phyloP scores from a whole-genome alignment of 2,329 filamentous ascomycete genomes.

The Nothophaeocryptopus gaeumannii region DNA sequence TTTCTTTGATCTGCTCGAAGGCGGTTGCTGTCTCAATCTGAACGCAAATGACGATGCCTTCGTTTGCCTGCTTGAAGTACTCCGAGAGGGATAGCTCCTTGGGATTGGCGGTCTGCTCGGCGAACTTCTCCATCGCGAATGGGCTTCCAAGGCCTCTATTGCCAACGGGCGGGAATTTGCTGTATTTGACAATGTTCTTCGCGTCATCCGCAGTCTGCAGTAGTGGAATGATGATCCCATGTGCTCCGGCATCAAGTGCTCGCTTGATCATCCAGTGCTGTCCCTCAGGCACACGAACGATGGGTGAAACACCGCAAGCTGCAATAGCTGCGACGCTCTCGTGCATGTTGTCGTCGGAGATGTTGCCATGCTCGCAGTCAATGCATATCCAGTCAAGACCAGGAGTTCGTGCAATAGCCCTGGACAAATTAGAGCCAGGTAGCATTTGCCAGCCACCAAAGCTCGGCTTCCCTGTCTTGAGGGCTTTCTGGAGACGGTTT shows the following conservation, averaged over 20 bases:
- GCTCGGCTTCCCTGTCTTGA: constrained; percentile 49
- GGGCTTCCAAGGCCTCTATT: constrained; percentile 57
- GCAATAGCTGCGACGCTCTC: constrained; percentile 54
- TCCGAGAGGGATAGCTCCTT: constrained; percentile 34
- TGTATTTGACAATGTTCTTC: constrained; percentile 48
- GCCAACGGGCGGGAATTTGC: constrained; percentile 57
- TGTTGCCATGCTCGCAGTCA: constrained; percentile 58
- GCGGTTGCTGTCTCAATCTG: constrained; percentile 47
- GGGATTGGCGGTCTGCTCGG: constrained; percentile 21
- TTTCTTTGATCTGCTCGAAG: constrained; percentile 44
- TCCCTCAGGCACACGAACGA: constrained; percentile 52
- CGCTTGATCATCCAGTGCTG: constrained; percentile 63
- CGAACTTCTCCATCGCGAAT: constrained; percentile 44
- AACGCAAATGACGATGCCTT: constrained; percentile 49
- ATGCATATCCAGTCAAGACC: constrained; percentile 44
- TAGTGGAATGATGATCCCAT: constrained; percentile 55
- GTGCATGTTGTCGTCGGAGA: constrained; percentile 55
- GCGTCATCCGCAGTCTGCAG: constrained; percentile 44
- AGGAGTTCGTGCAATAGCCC: constrained; percentile 52
- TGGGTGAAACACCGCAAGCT: constrained; percentile 42
- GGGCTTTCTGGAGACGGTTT: constrained; percentile 53
- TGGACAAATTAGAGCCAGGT: constrained; percentile 53
- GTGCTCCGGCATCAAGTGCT: constrained; percentile 59
- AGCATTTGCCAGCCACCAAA: constrained; percentile 60
- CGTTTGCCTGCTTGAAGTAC: constrained; percentile 56